phyloP scores from a whole-genome alignment of 1,284 basidiomycete genomes.

The Sanghuangporus sanghuang region DNA sequence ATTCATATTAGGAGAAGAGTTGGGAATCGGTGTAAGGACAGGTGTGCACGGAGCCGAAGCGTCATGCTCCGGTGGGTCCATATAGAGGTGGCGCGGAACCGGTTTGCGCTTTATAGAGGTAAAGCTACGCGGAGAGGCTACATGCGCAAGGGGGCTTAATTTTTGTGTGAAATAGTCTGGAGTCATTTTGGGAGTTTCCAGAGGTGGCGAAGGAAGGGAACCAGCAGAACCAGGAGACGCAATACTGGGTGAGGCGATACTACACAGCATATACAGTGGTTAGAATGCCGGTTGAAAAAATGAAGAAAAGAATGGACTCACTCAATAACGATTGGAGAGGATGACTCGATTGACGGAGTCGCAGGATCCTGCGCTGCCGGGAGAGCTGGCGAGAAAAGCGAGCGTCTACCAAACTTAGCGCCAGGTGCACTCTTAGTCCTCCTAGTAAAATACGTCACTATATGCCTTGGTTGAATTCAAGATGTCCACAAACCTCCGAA shows the following conservation, averaged over 20 bases:
- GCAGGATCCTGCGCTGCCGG: constrained; percentile 4
- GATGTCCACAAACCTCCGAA: constrained; percentile 5
- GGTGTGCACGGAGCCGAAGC: constrained; percentile 11
- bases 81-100: constrained; percentile 14
- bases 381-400: constrained; percentile 10
- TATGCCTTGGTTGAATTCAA: neutral
- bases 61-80: constrained; percentile 11
- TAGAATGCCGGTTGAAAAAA: neutral
- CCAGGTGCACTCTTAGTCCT: constrained; percentile 17
- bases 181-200: constrained; percentile 6
- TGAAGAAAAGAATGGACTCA: neutral
- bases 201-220: constrained; percentile 9
- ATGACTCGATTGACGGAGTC: neutral
- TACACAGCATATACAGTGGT: neutral
- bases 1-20: neutral
- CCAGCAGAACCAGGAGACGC: constrained; percentile 5
- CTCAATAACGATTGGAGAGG: constrained; percentile 9
- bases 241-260: constrained; percentile 2
- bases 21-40: constrained; percentile 6
- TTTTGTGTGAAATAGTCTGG: constrained; percentile 4
- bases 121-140: constrained; percentile 16
- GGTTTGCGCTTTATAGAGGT: constrained; percentile 18
- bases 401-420: constrained; percentile 9
- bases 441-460: constrained; percentile 3
- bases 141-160: neutral